A percentile compares a stretch with the other conserved stretches of the same genome.
Evolutionary conservation across 192 early-diverging fungal species (phyloP).

Genomic region (Coemansia sp.): DNA sequence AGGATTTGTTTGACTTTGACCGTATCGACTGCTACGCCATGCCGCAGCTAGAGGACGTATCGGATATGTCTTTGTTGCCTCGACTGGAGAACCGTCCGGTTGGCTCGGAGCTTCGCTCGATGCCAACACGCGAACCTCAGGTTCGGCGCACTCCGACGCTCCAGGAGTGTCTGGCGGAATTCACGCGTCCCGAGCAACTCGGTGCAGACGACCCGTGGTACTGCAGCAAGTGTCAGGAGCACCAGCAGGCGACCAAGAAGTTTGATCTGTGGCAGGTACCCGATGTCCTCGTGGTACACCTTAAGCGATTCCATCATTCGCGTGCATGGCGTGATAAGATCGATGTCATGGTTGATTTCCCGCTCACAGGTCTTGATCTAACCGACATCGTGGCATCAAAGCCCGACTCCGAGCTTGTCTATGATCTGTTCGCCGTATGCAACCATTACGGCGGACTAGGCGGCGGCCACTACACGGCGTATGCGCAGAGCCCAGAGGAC

Average conservation of each 20-base stretch:
- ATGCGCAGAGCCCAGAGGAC: constrained; percentile 66
- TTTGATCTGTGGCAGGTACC: constrained; percentile 77
- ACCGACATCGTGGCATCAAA: constrained; percentile 48
- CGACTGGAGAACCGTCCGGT: not conserved
- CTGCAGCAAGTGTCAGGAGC: constrained; percentile 72
- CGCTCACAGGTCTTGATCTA: constrained; percentile 62
- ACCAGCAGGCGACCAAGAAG: constrained; percentile 73
- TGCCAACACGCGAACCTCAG: not conserved
- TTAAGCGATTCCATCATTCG: constrained; percentile 75
- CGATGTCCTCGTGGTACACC: constrained; percentile 75
- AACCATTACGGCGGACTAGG: constrained; percentile 82
- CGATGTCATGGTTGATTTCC: constrained; percentile 70
- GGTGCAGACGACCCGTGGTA: constrained; percentile 77
- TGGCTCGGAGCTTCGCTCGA: constrained; percentile 3
- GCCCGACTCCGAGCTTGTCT: constrained; percentile 45
- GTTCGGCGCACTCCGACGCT: constrained; percentile 52
- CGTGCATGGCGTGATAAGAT: constrained; percentile 70
- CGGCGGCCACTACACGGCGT: constrained; percentile 84
- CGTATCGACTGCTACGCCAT: constrained; percentile 32
- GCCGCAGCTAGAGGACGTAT: constrained; percentile 40
- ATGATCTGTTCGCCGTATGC: constrained; percentile 74
- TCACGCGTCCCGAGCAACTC: constrained; percentile 69
- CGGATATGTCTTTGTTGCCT: constrained; percentile 19
- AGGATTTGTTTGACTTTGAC: constrained; percentile 35
- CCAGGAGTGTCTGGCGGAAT: constrained; percentile 70